Percentiles rank a stretch among this genome's conserved stretches.
These are phyloP conservation scores for Penicillium cinerascens DNA, from an alignment of 495 filamentous ascomycete species.

Conservation along the genomic window DNA sequence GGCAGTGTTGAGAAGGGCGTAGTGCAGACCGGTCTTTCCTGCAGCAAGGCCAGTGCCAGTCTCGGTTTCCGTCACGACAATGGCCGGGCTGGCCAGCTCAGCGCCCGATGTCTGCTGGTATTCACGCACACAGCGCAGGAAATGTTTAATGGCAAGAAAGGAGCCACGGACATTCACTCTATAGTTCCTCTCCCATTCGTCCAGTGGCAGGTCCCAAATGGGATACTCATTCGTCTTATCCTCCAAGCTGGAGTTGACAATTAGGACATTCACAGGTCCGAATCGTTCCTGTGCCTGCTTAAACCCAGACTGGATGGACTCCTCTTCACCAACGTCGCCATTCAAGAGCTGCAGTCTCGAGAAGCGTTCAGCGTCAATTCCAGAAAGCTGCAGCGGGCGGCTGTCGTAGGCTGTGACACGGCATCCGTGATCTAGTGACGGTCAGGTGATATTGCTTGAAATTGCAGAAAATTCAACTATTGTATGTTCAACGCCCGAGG, in stretches of 20 bases:
- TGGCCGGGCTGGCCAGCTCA: conserved; percentile 49
- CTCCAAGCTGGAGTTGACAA: conserved; percentile 50
- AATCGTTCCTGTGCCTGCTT: conserved; percentile 40
- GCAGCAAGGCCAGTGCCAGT: conserved; percentile 46
- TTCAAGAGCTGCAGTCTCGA: conserved; percentile 35
- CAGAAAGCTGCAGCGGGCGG: conserved; percentile 18
- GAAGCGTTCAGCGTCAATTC: conserved; percentile 22
- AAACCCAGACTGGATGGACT: conserved; percentile 43
- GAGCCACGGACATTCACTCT: conserved; percentile 48
- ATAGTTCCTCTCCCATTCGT: conserved; percentile 52
- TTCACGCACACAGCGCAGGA: conserved; percentile 40
- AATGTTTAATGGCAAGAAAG: conserved; percentile 57
- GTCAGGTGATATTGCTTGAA: conserved; percentile 5
- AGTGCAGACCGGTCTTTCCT: conserved; percentile 51
- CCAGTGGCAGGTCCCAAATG: conserved; percentile 53
- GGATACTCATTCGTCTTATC: conserved; percentile 41
- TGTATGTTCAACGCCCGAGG: background rate
- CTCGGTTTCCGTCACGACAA: conserved; percentile 54
- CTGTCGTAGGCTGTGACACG: conserved; percentile 52
- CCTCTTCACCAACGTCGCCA: conserved; percentile 48
- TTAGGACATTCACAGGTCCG: conserved; percentile 51
- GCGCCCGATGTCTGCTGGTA: conserved; percentile 27
- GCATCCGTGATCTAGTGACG: conserved; percentile 47
- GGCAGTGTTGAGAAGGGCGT: background rate
- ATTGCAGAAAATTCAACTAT: background rate